These are phyloP conservation scores for Mortierella sp. DNA, from an alignment of 371 early-diverging fungal genomes.

Conservation along the genomic window DNA sequence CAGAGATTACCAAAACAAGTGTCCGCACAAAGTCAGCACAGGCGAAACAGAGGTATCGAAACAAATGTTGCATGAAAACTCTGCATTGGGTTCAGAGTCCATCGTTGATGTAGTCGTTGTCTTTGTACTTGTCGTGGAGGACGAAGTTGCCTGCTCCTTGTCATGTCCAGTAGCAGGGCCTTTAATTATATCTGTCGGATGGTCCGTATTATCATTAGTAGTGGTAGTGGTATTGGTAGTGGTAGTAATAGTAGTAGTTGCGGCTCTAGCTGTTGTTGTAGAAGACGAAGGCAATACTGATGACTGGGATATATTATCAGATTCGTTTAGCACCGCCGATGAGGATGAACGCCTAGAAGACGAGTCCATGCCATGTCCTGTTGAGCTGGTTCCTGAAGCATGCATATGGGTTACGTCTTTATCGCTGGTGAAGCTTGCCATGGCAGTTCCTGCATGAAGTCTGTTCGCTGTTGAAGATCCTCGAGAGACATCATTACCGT, in stretches of 20 bases:
- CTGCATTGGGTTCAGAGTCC: conserved; percentile 45
- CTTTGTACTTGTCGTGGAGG: background rate
- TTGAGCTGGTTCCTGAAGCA: no score
- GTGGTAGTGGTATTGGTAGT: background rate
- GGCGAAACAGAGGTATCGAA: conserved; percentile 81
- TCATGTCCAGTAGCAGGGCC: background rate
- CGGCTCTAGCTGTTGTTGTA: background rate
- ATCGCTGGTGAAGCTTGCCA: background rate
- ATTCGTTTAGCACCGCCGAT: background rate
- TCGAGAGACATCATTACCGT: background rate
- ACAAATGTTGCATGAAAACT: conserved; percentile 71
- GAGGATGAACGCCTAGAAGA: background rate
- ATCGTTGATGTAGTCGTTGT: background rate
- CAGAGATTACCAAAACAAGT: conserved; percentile 72
- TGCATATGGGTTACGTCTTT: no score
- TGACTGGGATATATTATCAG: background rate
- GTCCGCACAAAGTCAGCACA: conserved; percentile 81
- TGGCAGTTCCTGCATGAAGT: background rate
- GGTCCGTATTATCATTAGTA: background rate
- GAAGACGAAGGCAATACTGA: background rate
- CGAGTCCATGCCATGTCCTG: background rate
- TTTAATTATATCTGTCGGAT: background rate
- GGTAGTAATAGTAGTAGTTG: background rate
- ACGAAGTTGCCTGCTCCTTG: background rate
- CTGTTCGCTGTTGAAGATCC: conserved; percentile 12